These are phyloP conservation scores for Colletotrichum tofieldiae DNA, from an alignment of 2,329 filamentous ascomycete genomes.

Conservation along the genomic window DNA sequence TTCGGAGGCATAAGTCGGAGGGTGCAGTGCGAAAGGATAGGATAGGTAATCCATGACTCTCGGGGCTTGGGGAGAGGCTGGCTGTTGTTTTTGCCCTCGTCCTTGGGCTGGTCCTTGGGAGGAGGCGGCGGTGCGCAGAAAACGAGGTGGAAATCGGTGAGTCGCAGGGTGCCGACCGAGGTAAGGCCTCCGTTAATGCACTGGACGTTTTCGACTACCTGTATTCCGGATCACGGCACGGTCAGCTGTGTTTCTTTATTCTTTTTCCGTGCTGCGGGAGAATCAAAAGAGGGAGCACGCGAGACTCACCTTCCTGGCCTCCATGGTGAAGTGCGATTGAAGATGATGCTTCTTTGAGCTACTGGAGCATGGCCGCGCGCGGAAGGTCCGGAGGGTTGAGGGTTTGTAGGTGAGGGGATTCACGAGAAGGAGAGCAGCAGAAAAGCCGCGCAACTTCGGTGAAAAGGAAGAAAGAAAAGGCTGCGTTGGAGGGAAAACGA, in stretches of 20 bases:
- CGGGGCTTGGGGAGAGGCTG: slow-evolving; percentile 55
- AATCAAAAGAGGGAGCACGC: slow-evolving; percentile 13
- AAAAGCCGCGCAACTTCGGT: slow-evolving; percentile 26
- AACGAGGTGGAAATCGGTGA: slow-evolving; percentile 75
- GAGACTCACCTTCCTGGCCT: slow-evolving; percentile 57
- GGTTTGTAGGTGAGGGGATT: slow-evolving; percentile 13
- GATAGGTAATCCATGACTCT: slow-evolving; percentile 95
- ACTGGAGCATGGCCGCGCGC: slow-evolving; percentile 39
- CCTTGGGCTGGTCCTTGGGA: slow-evolving; percentile 46
- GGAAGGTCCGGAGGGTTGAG: slow-evolving; percentile 24
- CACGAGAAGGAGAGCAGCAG: slow-evolving; percentile 37
- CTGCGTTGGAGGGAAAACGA: not conserved
- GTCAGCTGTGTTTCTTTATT: slow-evolving; percentile 41
- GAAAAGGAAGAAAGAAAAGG: not conserved
- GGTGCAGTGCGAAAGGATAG: slow-evolving; percentile 87
- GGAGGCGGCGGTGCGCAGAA: slow-evolving; percentile 63
- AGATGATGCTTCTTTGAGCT: slow-evolving; percentile 40
- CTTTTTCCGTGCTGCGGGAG: not conserved
- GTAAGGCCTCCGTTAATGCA: slow-evolving; percentile 73
- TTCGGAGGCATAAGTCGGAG: slow-evolving; percentile 81
- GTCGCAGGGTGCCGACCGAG: slow-evolving; percentile 70
- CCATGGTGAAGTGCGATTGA: slow-evolving; percentile 51
- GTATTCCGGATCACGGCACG: slow-evolving; percentile 9
- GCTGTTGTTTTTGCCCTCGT: slow-evolving; percentile 9
- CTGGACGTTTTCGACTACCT: slow-evolving; percentile 72